phyloP scores from a whole-genome alignment of 2,329 filamentous ascomycete genomes.

The Fusarium mundagurra region DNA sequence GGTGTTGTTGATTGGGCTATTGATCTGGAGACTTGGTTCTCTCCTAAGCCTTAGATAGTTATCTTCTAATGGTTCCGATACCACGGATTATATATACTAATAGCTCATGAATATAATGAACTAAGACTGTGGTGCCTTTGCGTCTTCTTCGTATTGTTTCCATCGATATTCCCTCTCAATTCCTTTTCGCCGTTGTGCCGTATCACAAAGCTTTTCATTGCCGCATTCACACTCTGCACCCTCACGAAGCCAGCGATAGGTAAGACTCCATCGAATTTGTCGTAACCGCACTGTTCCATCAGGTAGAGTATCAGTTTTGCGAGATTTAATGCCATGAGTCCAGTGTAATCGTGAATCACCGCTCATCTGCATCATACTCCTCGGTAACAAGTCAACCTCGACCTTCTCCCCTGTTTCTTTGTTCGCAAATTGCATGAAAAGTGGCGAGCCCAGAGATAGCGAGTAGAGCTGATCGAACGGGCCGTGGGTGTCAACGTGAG shows the following conservation, averaged over 20 bases:
- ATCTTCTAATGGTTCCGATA: not conserved
- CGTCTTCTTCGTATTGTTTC: constrained; percentile 49
- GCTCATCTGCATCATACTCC: constrained; percentile 62
- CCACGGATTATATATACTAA: not conserved
- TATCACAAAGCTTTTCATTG: constrained; percentile 60
- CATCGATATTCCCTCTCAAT: constrained; percentile 62
- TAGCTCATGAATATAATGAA: constrained; percentile 10
- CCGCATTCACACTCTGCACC: constrained; percentile 61
- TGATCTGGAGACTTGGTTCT: constrained; percentile 42
- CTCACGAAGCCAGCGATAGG: constrained; percentile 62
- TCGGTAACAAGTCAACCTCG: constrained; percentile 58
- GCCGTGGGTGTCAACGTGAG: constrained; percentile 68
- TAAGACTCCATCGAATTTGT: constrained; percentile 63
- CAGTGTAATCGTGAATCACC: constrained; percentile 62
- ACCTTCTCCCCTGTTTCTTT: constrained; percentile 42
- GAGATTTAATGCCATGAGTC: constrained; percentile 64
- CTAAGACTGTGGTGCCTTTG: not conserved
- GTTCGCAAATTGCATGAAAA: constrained; percentile 57
- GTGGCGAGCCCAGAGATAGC: constrained; percentile 53
- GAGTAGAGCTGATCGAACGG: constrained; percentile 57
- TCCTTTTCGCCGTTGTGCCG: constrained; percentile 57
- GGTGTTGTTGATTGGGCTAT: constrained; percentile 47
- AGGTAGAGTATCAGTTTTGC: constrained; percentile 59
- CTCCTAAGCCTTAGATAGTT: constrained; percentile 22
- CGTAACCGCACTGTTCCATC: constrained; percentile 58